A percentile compares a stretch with the other conserved stretches of the same genome.
Evolutionary conservation across 148 eudicot species (phyloP).

Genomic region (Salicornia ramosissima): DNA sequence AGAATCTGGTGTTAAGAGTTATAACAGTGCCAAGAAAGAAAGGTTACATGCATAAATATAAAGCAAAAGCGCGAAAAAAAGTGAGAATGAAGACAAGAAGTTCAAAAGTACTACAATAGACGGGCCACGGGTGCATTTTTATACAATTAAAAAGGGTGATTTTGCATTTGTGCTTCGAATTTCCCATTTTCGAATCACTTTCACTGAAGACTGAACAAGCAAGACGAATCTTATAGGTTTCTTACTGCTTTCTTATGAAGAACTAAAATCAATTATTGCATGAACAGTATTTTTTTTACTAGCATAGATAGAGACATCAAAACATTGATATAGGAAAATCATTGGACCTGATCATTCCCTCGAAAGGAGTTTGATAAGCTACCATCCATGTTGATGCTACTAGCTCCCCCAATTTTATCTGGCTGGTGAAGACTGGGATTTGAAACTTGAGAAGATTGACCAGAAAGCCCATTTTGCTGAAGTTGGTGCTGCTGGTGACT

Average conservation of each 20-base stretch:
- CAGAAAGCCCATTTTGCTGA: constrained; percentile 55
- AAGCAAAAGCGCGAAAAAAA: background rate
- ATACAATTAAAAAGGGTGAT: background rate
- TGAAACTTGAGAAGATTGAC: constrained; percentile 49
- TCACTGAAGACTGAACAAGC: background rate
- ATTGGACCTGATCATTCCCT: constrained; percentile 76
- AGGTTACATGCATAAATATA: background rate
- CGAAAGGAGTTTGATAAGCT: constrained; percentile 69
- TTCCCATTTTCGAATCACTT: background rate
- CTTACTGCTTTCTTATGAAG: too few species aligned
- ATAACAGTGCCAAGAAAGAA: background rate
- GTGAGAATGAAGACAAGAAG: background rate
- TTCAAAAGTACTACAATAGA: background rate
- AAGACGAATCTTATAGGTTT: background rate
- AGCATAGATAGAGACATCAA: background rate
- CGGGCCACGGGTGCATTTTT: background rate
- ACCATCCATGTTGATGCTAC: constrained; percentile 58
- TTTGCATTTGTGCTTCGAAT: background rate
- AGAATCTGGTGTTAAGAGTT: background rate
- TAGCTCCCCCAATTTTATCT: constrained; percentile 52
- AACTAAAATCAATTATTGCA: too few species aligned
- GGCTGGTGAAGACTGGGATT: constrained; percentile 46
- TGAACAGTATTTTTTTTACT: too few species aligned
- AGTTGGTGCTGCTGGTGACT: constrained; percentile 42
- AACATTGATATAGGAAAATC: constrained; percentile 14